Percentiles rank a stretch among this genome's conserved stretches.
phyloP scores from a whole-genome alignment of 1,284 basidiomycete species.

The Polyporus tsugae region DNA sequence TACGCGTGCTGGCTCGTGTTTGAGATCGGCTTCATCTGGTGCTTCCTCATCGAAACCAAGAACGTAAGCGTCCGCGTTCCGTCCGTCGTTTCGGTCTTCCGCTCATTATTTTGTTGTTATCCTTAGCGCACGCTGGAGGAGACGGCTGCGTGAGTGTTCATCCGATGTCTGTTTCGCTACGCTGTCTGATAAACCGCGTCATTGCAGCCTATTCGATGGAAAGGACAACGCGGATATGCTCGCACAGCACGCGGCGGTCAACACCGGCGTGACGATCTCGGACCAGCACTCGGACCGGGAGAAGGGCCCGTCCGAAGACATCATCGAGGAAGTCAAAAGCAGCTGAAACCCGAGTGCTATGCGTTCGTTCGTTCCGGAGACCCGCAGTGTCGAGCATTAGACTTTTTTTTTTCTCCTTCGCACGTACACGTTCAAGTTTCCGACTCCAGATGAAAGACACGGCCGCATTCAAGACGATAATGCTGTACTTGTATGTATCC shows the following conservation, averaged over 20 bases:
- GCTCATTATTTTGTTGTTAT: not conserved
- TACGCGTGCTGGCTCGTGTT: slow-evolving; percentile 50
- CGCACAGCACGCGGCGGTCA: slow-evolving; percentile 36
- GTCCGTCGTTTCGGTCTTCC: not conserved
- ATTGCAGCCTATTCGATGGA: slow-evolving; percentile 42
- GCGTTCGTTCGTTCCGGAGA: not conserved
- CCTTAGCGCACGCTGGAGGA: slow-evolving; percentile 43
- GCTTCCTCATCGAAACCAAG: slow-evolving; percentile 58
- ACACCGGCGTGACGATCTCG: slow-evolving; percentile 30
- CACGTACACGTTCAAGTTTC: not conserved
- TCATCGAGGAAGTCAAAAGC: slow-evolving; percentile 35
- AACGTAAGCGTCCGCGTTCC: slow-evolving; percentile 30
- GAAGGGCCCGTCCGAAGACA: slow-evolving; percentile 36
- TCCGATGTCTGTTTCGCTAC: not conserved
- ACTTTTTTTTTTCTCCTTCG: not conserved
- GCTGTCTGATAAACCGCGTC: not conserved
- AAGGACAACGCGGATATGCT: slow-evolving; percentile 36
- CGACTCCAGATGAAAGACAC: not conserved
- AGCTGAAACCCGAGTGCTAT: not conserved
- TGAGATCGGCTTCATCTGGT: slow-evolving; percentile 63
- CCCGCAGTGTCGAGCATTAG: not conserved
- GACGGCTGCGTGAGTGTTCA: slow-evolving; percentile 39
- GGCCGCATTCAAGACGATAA: not conserved
- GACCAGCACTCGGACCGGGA: slow-evolving; percentile 36
- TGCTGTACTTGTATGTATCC: not conserved